Evolutionary conservation across 805 yeast genomes (phyloP), one percentile per base, ranked within the genome.

Genomic region (Schizosaccharomyces pombe): DNA sequence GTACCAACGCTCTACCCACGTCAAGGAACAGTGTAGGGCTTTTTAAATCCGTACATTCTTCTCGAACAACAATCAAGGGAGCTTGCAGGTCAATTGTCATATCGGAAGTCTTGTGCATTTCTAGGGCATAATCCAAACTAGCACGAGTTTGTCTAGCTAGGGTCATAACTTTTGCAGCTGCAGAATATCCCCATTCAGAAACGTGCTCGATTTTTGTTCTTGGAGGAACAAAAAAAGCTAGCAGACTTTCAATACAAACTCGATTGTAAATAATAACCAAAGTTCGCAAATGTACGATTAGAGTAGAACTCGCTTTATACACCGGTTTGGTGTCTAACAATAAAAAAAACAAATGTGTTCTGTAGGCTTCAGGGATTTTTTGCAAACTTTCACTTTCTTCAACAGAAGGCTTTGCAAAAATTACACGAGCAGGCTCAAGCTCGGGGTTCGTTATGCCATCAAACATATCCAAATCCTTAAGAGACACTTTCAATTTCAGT

Each of bases 161-260:
- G 1, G 93, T 96, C 62, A 86, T 95, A 56, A 91, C 82, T 0
- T 95, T 87, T 0, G 87, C 84, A 58, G 87, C 95, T 0, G 99
- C 98, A 1, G 95, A 97, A 65, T 77, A 80, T 77, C 91, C 77
- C 28, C 93, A 76, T 8, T 91, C 91, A 37, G 86, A 89, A 24
- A 91, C 78, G 0, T 96, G 86, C 62, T 87, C 94, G 55, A 79
- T 71, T 60, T 87, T 94, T 29, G 78, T 78, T 57, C 78, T 78
- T 22, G 95, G 95, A 1, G 96, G 95, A 52, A 75, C 78, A 71
- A 91, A 91, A 62, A 93, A 89, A 56, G 65, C 68, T 14, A 75
- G 72, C 53, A 91, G 72, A 56, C 78, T 82, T 60, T 86, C 91
- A 31, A 89, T 72, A 59, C 91, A 83, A 47, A 71, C 74, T n/a